Evolutionary conservation across 306 rosid species (phyloP), one percentile per base, ranked within the genome.

Genomic region (Rosa lucieae): DNA sequence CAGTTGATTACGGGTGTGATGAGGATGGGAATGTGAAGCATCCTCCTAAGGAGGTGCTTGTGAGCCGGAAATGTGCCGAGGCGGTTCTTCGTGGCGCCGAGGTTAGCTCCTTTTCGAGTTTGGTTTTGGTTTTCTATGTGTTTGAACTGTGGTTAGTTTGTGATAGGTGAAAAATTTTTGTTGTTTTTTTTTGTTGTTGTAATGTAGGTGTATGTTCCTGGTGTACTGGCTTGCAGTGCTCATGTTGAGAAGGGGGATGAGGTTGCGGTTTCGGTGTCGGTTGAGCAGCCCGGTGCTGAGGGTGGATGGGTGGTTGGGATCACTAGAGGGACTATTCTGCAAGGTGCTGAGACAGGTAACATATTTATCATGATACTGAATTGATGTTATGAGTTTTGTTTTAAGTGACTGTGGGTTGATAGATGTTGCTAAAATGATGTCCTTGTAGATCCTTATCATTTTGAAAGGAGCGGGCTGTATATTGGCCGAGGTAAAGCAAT

Each of bases 71-170:
- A 76, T 95, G 99, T 78, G 98, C 97, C 14, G 98, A 95, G 88
- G 99, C 98, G 0, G 99, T 95, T 89, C 98, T 95, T 72, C 93
- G 96, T 1, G 99, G 97, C 29, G 97, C 99, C 82, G 98, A 95
- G 99, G 99, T 95, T 69, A 63, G 75, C 58, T 12, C 47, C 35
- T 63, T 43, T 44, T 68, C 44, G 4, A 35, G 14, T 5, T 23
- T 55, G 2, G 9, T n/a, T 75, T 70, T 12, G 20, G 6, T 39
- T 32, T 42, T 43, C 26, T 58, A n/a, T 55, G 3, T 21, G 51
- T 23, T 26, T 80, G 72, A 21, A 29, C 8, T 8, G n/a, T 58
- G 65, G 13, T 75, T 35, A 44, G 7, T 52, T 51, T 29, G 32
- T 71, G 32, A 29, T 1, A 29, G 32, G 32, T 29, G 32, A 29